Conservation (phyloP, 345 rosid genomes). For the Excoecaria cochinchinensis region DNA sequence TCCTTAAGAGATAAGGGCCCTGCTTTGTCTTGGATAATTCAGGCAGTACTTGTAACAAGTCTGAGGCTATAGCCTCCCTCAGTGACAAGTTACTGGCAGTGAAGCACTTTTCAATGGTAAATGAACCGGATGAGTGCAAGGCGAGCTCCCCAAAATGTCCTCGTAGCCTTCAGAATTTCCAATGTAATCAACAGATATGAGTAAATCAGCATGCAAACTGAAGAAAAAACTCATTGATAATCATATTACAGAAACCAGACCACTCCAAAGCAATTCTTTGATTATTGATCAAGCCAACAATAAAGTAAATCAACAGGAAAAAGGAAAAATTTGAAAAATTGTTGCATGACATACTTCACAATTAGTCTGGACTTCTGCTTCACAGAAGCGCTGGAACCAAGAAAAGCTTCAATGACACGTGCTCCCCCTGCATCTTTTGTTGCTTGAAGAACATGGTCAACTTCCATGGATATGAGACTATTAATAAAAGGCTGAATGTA, state of each 20-base stretch:
- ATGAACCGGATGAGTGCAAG: slow-evolving; percentile 69
- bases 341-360: slow-evolving; percentile 54
- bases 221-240: background rate
- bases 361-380: slow-evolving; percentile 75
- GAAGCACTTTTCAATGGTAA: slow-evolving; percentile 84
- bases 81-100: slow-evolving; percentile 60
- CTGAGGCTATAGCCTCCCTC: slow-evolving; percentile 71
- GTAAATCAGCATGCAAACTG: background rate
- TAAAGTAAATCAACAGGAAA: slow-evolving; percentile 1
- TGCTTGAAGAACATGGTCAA: slow-evolving; percentile 60
- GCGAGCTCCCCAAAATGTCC: slow-evolving; percentile 86
- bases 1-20: slow-evolving; percentile 77
- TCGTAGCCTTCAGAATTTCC: slow-evolving; percentile 48
- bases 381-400: slow-evolving; percentile 61
- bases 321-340: slow-evolving; percentile 16
- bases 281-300: background rate
- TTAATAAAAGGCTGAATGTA: slow-evolving; percentile 61
- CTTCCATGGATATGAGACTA: slow-evolving; percentile 75
- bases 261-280: background rate
- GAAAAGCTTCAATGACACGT: slow-evolving; percentile 85
- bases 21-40: slow-evolving; percentile 77
- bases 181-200: slow-evolving; percentile 4
- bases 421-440: slow-evolving; percentile 82
- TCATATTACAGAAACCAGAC: background rate
- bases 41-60: slow-evolving; percentile 53